Percentiles rank a stretch among this genome's conserved stretches.
Evolutionary conservation across 208 protist species (phyloP).

Genomic region (Crithidia mellificae): DNA sequence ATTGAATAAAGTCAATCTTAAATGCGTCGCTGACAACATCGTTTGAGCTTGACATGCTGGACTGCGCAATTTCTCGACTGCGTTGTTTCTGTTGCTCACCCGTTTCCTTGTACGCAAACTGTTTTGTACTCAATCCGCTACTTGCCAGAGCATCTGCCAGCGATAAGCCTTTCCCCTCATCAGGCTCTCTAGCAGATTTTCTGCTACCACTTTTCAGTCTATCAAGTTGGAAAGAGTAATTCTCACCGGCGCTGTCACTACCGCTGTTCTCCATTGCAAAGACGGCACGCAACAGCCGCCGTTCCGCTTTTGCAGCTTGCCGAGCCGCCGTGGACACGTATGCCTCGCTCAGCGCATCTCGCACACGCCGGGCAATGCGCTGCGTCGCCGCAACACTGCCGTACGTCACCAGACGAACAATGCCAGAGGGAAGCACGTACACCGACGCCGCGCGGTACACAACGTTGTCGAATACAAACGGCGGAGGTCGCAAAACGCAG

Average conservation of each 20-base stretch:
- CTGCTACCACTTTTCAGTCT: background rate
- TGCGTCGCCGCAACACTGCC: constrained; percentile 18
- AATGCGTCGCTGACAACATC: background rate
- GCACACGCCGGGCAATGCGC: constrained; percentile 12
- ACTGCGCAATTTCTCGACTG: too few species aligned
- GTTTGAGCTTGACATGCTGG: too few species aligned
- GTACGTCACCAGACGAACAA: constrained; percentile 27
- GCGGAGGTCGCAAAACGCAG: constrained; percentile 26
- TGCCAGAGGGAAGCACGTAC: constrained; percentile 21
- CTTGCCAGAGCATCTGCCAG: background rate
- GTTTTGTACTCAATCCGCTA: background rate
- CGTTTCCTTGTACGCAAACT: background rate
- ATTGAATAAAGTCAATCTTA: constrained; percentile 28
- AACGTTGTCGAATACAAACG: constrained; percentile 5
- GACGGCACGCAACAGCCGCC: constrained; percentile 16
- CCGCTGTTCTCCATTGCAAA: background rate
- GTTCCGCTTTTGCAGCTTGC: constrained; percentile 21
- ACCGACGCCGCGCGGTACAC: constrained; percentile 9
- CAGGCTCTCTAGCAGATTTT: too few species aligned
- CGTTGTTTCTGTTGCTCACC: too few species aligned
- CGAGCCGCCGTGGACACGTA: background rate
- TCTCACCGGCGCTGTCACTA: background rate
- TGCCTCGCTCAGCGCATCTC: constrained; percentile 8
- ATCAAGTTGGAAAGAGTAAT: too few species aligned
- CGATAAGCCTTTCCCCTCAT: background rate